Evolutionary conservation across 371 early-diverging fungal species (phyloP), one percentile per base, ranked within the genome.

Genomic region (Haplosporangium sp.): DNA sequence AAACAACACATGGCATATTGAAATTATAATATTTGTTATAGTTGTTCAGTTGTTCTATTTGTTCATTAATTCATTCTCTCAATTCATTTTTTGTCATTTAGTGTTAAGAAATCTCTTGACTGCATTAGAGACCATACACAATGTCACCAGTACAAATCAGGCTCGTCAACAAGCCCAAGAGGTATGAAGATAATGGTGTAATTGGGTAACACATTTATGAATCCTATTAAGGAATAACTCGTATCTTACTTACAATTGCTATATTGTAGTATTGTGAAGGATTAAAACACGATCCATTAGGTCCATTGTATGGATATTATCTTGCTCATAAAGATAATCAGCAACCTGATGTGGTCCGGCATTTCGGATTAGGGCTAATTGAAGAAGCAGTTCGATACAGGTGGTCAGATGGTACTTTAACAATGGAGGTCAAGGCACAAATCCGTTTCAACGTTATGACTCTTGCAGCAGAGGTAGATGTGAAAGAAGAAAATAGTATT

Each of bases 311-410:
- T 60, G 89, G 88, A 0, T 74, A 82, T 56, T 67, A 74, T 50
- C 84, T 88, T 3, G 88, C 89, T 1, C 85, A 84, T 63, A 77
- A 84, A 69, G 66, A 82, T 20, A 82, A 81, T 48, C 52, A 52
- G 4, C 77, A 84, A 35, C 66, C 72, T 13, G 85, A 84, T 69
- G 55, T 66, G 17, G 81, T 84, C 34, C 74, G 88, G 4, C 86
- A 88, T 70, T 89, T 88, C 75, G 90, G 88, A 19, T 69, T 90
- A 17, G 75, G 87, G 4, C 71, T 88, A 34, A 64, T 90, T 34
- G 90, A 88, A 62, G 61, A 86, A 13, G 70, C 81, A 34, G 72
- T 89, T 10, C 75, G 85, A 11, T 86, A 77, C 67, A 76, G 77
- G 27, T 89, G 88, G 88, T 74, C 77, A 17, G 82, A 84, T 61